Evolutionary conservation across 352 stramenopile genomes (phyloP), one percentile per base, ranked within the genome.

Genomic region (Globisporangium cylindrosporum): DNA sequence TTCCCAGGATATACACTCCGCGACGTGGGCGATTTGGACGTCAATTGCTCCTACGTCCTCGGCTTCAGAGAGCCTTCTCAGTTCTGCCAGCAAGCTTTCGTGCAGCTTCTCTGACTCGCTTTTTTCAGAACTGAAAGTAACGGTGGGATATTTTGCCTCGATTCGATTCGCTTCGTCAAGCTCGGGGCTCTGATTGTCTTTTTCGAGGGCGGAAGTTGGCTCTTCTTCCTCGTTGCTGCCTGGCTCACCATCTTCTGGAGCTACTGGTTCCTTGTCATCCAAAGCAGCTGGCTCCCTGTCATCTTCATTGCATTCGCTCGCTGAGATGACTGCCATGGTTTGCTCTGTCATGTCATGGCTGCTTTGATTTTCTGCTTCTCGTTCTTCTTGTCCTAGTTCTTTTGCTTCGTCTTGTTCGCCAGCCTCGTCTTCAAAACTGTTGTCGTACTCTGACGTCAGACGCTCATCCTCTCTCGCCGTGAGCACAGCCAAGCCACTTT

Each of bases 401-500:
- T 49, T 1, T 49, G 41, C 57, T 6, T 32, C 34, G 10, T 51
- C 14, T 1, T 58, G 24, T 5, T 58, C 43, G 0, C 25, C 46
- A 56, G 63, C 67, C 43, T 82, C 78, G 22, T 75, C 77, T 49
- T 86, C 74, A 62, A 89, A 86, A 51, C 73, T 84, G 64, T 83
- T 86, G 10, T 89, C 79, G 38, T 87, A 86, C 4, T 87, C 73
- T 1, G 59, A 71, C 1, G 59, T 14, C 5, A 62, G 54, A 43
- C 22, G 53, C 24, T 32, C 62, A 25, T 55, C 25, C 10, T 60
- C 58, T 59, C 59, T 49, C 22, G 70, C 49, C 43, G 59, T 65
- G 3, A 55, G 15, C 8, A 65, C 9, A 43, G 18, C 38, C 41
- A 55, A 43, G 7, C 18, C 6, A 6, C 22, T 27, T 58, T 46